Evolutionary conservation across 1,284 basidiomycete species (phyloP), one percentile per base, ranked within the genome.

Genomic region (Laetiporus sulphureus): DNA sequence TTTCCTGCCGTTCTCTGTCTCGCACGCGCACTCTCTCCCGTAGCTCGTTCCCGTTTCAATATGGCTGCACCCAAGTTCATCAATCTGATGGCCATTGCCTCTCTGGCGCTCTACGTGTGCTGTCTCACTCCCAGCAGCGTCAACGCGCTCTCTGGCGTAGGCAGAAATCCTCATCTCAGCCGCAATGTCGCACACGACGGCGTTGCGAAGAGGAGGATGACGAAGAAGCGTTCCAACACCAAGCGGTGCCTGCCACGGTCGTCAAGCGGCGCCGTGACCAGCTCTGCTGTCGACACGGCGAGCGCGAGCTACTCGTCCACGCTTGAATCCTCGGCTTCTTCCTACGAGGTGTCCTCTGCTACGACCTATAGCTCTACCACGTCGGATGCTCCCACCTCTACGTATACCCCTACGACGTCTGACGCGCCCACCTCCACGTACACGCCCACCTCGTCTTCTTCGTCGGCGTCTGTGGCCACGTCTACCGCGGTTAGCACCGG

Each of bases 191-290:
- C 34, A 40, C 74, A 75, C 52, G 66, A 68, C 46, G 61, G 58
- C 16, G 49, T 78, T 29, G 74, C 72, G 46, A 80, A 59, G 53
- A n/a, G n/a, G n/a, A 57, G 53, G 45, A 60, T 71, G 46, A 79
- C 57, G 52, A 57, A 53, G 47, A 63, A 72, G 64, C 75, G 78
- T 43, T 51, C 57, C 37, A 47, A 46, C 36, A 51, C 57, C 31
- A 53, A 70, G 53, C 75, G 73, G 42, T 86, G 83, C 77, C 75
- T 72, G 59, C 59, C 67, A n/a, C 75, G 3, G 48, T 68, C 25
- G 50, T 67, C 42, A 16, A 40, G 35, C 22, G 34, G 33, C 31
- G 36, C 45, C 6, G 41, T 40, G 20, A 13, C 25, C 8, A 8
- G 8, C 25, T 27, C 25, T 13, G 25, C 25, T 7, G 25, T 13